Base-by-base conservation (phyloP, 495 filamentous ascomycete genomes). In the Bombardia bombarda region DNA sequence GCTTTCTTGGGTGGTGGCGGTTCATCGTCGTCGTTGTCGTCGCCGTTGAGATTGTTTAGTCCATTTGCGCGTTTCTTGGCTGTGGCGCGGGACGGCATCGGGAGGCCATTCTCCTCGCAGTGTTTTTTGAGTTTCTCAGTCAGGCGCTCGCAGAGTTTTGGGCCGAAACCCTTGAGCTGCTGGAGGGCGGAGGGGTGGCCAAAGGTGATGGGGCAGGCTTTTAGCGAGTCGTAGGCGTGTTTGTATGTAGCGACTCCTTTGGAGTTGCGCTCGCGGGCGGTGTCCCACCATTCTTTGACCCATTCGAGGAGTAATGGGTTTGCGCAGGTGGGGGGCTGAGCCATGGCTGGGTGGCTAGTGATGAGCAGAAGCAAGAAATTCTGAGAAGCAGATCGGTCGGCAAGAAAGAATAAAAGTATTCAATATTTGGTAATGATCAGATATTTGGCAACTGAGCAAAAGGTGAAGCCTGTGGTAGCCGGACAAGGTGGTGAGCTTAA, bases 231-330 rank as follows among this genome's bases (percentile, higher is more conserved):
- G 52, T 88, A 88, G 1, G 87, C 87, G 43, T 82, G 83, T 53
- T 83, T 87, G 62, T 89, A 90, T 60, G 77, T 77, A 34, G 71
- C 77, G 13, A 78, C 68, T 32, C 82, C 82, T 54, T 86, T 90
- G 24, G 76, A 72, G 53, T 84, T 86, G 7, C 75, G 76, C 48
- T 87, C 79, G 33, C 75, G 71, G 0, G 84, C 87, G 18, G 73
- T 59, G n/a, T 89, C 84, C 32, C 81, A 73, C 83, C 84, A 90
- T 67, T 89, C 84, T 46, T 82, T 79, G 40, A 93, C 76, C 78
- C 83, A 93, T 42, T 65, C 62, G 35, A 90, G 70, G 4, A 90
- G 72, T 23, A 89, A 68, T 10, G 86, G 83, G 53, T 93, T 93
- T 16, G 82, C 78, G 50, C 79, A 83, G 17, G 54, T 83, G 18